Evolutionary conservation across 2,329 filamentous ascomycete species (phyloP), one percentile per base, ranked within the genome.

Genomic region (Cytospora mali): DNA sequence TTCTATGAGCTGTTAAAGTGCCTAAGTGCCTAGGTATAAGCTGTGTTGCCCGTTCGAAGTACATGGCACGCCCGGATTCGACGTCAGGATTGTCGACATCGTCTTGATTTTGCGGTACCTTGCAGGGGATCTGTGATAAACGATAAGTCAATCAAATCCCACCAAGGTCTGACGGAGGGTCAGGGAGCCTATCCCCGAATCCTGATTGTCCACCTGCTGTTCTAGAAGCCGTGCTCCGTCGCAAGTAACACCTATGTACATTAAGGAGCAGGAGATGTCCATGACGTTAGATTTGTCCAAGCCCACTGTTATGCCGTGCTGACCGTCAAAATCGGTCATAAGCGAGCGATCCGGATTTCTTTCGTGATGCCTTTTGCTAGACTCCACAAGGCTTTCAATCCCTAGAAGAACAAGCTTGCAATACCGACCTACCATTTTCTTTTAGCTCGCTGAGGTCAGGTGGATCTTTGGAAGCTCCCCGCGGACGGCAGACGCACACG

Each of bases 291-390:
- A 58, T 55, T 62, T 54, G 49, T 58, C 46, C 52, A 58, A 58
- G 16, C 58, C 35, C 62, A 62, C 23, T 48, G 18, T 56, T 31
- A 35, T 61, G 31, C 54, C 51, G 55, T 42, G 56, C 55, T 59
- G 55, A 62, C 60, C 55, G 60, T 65, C 52, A 56, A 35, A 60
- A 55, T 60, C 63, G 63, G 63, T 65, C 63, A 65, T 65, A 54
- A 62, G 63, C 63, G 63, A 60, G 56, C 42, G 61, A 65, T 63
- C 64, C 64, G 64, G 56, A 49, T 65, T 63, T 65, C 58, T 65
- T 65, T 65, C 64, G 63, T 65, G 63, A 62, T 60, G 60, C 60
- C 58, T 55, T 31, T 62, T 53, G 55, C 54, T 63, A 52, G 53
- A 48, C 56, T 52, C 64, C 64, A 65, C 64, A 62, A 55, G 61